A percentile compares a stretch with the other conserved stretches of the same genome.
phyloP scores from a whole-genome alignment of 1,284 basidiomycete species.

The Heterobasidion occidentale region DNA sequence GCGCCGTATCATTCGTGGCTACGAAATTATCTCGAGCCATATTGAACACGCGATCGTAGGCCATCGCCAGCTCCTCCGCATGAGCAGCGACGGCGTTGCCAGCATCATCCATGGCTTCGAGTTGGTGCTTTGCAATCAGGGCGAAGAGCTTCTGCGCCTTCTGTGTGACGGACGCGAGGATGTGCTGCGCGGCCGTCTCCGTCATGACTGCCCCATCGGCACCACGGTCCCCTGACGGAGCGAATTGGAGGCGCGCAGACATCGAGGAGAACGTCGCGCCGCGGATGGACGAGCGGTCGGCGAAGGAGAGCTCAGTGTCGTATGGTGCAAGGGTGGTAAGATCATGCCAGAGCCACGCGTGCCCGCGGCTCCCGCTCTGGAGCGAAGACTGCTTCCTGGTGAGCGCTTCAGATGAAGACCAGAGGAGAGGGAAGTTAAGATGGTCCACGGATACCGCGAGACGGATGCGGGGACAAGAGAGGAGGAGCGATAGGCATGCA shows the following conservation, averaged over 20 bases:
- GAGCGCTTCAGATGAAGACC: slow-evolving; percentile 49
- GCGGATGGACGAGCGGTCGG: slow-evolving; percentile 55
- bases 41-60: slow-evolving; percentile 58
- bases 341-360: slow-evolving; percentile 83
- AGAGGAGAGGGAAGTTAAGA: slow-evolving; percentile 73
- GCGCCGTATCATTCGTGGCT: slow-evolving; percentile 78
- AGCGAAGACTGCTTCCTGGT: slow-evolving; percentile 39
- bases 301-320: slow-evolving; percentile 66
- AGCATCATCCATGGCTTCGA: slow-evolving; percentile 37
- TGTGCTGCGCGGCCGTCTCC: slow-evolving; percentile 77
- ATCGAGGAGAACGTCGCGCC: slow-evolving; percentile 31
- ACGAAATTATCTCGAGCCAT: slow-evolving; percentile 74
- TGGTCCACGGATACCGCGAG: slow-evolving; percentile 82
- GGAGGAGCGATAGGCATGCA: slow-evolving; percentile 61
- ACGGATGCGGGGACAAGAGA: slow-evolving; percentile 66
- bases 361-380: not conserved
- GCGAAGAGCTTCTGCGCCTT: slow-evolving; percentile 78
- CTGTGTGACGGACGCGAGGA: slow-evolving; percentile 79
- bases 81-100: slow-evolving; percentile 21
- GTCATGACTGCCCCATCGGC: slow-evolving; percentile 42
- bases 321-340: slow-evolving; percentile 78
- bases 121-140: slow-evolving; percentile 58
- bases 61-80: slow-evolving; percentile 41
- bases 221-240: slow-evolving; percentile 16
- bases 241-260: slow-evolving; percentile 16